Base-by-base conservation (phyloP, 208 protist species). In the Trypanosoma rangeli region DNA sequence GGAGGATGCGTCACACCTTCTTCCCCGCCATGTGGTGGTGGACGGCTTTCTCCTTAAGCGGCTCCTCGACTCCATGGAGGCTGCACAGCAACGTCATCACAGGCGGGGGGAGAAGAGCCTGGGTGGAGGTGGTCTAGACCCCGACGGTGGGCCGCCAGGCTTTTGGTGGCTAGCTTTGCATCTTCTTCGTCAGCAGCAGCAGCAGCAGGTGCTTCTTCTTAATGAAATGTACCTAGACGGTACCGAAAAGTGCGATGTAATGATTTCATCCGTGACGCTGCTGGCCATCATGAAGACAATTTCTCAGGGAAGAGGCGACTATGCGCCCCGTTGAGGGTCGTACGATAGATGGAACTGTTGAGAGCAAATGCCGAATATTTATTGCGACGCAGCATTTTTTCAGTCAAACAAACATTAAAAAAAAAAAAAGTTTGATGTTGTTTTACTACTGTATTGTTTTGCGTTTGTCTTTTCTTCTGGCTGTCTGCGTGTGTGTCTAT, bases 231-330 rank as follows among this genome's bases (percentile, higher is more conserved):
- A 1, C 7, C 5, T 46, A 13, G 13, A 60, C 31, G 50, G 55
- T 64, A 39, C 4, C 35, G 5, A 49, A 50, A 58, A 69, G 2
- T 33, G 26, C 7, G 42, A 50, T 24, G 3, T 20, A 22, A 58
- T 1, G 20, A 35, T 61, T 31, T 42, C 44, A 18, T 74, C 69
- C 18, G 22, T 57, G 13, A 29, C 70, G 10, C 37, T 61, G 29
- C n/a, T 75, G 37, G 65, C 64, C 24, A 13, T 77, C 26, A 66
- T 71, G 53, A 71, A 71, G 42, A 48, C 59, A 42, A 71, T 77
- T 48, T 46, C n/a, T 28, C 1, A 46, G 12, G 20, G 44, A 0
- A 73, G 31, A 44, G 20, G 13, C 10, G 15, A 10, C 16, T 54
- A 42, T 33, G 20, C 20, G 8, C 26, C 24, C 10, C 24, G 1